Evolutionary conservation across 1,284 basidiomycete genomes (phyloP).

Genomic region (Cryptococcus sp.): DNA sequence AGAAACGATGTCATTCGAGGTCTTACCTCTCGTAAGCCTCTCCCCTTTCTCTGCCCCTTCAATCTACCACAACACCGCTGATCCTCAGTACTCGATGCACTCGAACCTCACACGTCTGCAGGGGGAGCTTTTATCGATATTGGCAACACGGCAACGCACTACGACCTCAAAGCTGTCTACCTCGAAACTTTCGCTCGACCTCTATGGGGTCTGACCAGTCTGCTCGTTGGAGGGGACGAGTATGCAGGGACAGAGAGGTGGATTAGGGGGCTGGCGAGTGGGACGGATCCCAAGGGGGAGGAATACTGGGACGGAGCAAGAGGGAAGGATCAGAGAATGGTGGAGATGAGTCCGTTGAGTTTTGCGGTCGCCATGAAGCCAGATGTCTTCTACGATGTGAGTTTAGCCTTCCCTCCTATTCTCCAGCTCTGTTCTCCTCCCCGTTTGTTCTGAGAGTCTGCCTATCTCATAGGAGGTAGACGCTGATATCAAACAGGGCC

Average conservation of each 20-base stretch:
- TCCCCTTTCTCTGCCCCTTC: neutral
- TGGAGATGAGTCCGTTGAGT: conserved; percentile 71
- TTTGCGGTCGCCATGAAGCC: conserved; percentile 63
- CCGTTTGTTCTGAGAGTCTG: neutral
- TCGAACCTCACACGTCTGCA: conserved; percentile 62
- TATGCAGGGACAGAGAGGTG: conserved; percentile 57
- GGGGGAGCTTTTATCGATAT: conserved; percentile 66
- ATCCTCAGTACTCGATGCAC: conserved; percentile 56
- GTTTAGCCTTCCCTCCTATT: conserved; percentile 3
- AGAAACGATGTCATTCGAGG: conserved; percentile 57
- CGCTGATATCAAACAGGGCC: conserved; percentile 44
- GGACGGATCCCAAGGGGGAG: conserved; percentile 58
- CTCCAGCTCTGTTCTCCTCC: neutral
- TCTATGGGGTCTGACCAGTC: conserved; percentile 65
- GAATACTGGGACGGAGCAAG: conserved; percentile 73
- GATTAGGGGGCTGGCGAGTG: conserved; percentile 60
- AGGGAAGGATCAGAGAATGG: conserved; percentile 73
- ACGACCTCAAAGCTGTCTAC: conserved; percentile 65
- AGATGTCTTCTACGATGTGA: conserved; percentile 58
- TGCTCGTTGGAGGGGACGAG: conserved; percentile 58
- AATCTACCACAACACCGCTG: neutral
- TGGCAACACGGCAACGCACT: conserved; percentile 67
- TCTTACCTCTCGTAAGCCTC: conserved; percentile 47
- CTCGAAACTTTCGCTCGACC: conserved; percentile 71
- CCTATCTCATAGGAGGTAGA: no score